Percentiles rank a stretch among this genome's conserved stretches.
Conservation (phyloP, 2,329 filamentous ascomycete genomes). For the Xylariaceae sp. region DNA sequence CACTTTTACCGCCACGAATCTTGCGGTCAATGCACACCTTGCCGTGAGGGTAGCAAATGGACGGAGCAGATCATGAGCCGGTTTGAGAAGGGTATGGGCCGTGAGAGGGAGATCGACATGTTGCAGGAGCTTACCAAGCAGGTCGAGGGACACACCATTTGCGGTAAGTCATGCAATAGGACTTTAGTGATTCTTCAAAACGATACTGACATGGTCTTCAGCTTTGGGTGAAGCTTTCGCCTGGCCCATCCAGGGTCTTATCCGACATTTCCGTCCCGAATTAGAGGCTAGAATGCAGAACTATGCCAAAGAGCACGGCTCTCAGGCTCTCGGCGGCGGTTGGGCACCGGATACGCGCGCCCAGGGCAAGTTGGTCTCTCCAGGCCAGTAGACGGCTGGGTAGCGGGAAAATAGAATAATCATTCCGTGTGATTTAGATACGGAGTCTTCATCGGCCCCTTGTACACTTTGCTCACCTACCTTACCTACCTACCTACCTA, state of each 20-base stretch:
- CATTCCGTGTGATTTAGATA: slow-evolving; percentile 14
- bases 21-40: slow-evolving; percentile 98
- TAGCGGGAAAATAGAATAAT: slow-evolving; percentile 13
- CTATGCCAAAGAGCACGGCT: slow-evolving; percentile 70
- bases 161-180: slow-evolving; percentile 60
- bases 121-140: slow-evolving; percentile 98
- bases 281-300: slow-evolving; percentile 86
- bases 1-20: slow-evolving; percentile 99
- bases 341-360: slow-evolving; percentile 74
- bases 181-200: neutral
- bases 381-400: slow-evolving; percentile 69
- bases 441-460: slow-evolving; percentile 9
- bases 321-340: slow-evolving; percentile 77
- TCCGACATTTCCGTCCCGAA: slow-evolving; percentile 96
- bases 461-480: slow-evolving; percentile 14
- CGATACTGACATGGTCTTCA: slow-evolving; percentile 36
- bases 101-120: slow-evolving; percentile 96
- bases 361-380: slow-evolving; percentile 81
- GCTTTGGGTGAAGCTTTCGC: slow-evolving; percentile 95
- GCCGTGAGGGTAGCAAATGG: slow-evolving; percentile 98
- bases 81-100: slow-evolving; percentile 87
- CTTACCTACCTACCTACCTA: too few species aligned
- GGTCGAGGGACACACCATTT: slow-evolving; percentile 98
- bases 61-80: slow-evolving; percentile 98
- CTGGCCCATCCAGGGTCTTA: slow-evolving; percentile 97